phyloP scores from a whole-genome alignment of 2,329 filamentous ascomycete species.

The Diaporthe nobilis region DNA sequence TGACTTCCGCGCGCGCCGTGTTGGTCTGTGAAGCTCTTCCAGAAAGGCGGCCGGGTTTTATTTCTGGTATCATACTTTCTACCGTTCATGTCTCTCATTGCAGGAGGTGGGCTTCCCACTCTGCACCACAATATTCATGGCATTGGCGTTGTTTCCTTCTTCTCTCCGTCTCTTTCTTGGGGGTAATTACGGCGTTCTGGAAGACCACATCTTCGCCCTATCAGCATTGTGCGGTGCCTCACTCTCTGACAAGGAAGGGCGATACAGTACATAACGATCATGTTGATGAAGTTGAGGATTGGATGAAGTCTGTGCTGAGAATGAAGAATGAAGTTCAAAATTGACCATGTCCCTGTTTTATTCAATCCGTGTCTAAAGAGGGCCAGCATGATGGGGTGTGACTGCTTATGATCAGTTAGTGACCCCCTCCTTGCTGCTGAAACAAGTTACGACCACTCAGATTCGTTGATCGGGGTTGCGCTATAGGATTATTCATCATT shows the following conservation, averaged over 20 bases:
- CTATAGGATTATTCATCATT: background rate
- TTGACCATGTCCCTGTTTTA: background rate
- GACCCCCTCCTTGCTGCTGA: background rate
- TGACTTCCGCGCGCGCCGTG: background rate
- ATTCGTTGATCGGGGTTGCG: background rate
- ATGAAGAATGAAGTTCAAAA: background rate
- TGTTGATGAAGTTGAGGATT: slow-evolving; percentile 31
- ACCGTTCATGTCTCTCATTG: slow-evolving; percentile 21
- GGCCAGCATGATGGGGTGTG: background rate
- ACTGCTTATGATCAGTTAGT: background rate
- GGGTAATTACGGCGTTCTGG: slow-evolving; percentile 24
- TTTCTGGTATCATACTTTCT: slow-evolving; percentile 24
- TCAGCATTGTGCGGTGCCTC: slow-evolving; percentile 23
- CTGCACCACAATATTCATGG: background rate
- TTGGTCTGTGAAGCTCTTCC: slow-evolving; percentile 14
- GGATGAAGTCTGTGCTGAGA: slow-evolving; percentile 16
- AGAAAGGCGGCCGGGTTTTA: background rate
- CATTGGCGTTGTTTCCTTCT: slow-evolving; percentile 20
- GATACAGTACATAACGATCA: slow-evolving; percentile 8
- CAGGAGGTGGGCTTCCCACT: background rate
- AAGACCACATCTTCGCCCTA: slow-evolving; percentile 18
- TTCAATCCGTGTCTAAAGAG: background rate
- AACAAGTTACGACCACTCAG: background rate
- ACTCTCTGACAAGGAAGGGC: slow-evolving; percentile 3
- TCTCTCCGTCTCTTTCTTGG: no score